Percentiles rank a stretch among this genome's conserved stretches.
Conservation (phyloP, 805 yeast species). For the Metschnikowia gruessii region DNA sequence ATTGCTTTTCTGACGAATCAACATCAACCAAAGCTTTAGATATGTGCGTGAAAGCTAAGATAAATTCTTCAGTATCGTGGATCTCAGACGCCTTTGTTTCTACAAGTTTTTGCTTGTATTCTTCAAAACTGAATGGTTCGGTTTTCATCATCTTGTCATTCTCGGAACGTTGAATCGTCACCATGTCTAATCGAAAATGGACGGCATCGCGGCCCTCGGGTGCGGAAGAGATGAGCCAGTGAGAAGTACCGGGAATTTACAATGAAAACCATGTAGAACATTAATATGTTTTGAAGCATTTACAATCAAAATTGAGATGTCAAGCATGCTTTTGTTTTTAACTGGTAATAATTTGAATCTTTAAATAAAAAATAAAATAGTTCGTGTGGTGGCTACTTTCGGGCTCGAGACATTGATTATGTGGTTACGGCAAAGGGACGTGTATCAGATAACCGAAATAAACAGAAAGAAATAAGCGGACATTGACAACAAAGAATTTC, state of each 20-base stretch:
- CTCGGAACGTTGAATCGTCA: not conserved
- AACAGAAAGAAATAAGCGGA: too few species aligned
- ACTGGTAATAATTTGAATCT: too few species aligned
- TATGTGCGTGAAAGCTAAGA: slow-evolving; percentile 1
- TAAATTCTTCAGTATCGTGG: slow-evolving; percentile 1
- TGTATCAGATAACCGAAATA: too few species aligned
- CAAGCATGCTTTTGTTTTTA: too few species aligned
- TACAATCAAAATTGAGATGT: too few species aligned
- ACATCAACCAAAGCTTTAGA: not conserved
- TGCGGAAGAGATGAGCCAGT: slow-evolving; percentile 1
- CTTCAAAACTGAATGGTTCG: not conserved
- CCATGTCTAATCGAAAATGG: not conserved
- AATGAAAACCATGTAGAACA: not conserved
- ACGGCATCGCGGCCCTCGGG: slow-evolving; percentile 6
- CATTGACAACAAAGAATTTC: too few species aligned
- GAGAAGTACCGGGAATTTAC: not conserved
- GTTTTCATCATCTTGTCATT: slow-evolving; percentile 1
- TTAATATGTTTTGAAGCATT: too few species aligned
- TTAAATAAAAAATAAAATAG: too few species aligned
- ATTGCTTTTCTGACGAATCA: slow-evolving; percentile 8
- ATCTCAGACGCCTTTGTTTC: slow-evolving; percentile 3
- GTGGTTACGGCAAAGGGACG: too few species aligned
- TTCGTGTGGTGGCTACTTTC: too few species aligned
- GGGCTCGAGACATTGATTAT: too few species aligned
- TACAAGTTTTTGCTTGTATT: slow-evolving; percentile 7